Percentiles rank a stretch among this genome's conserved stretches.
Conservation (phyloP, 306 rosid species). For the Trichosanthes cucumerina region DNA sequence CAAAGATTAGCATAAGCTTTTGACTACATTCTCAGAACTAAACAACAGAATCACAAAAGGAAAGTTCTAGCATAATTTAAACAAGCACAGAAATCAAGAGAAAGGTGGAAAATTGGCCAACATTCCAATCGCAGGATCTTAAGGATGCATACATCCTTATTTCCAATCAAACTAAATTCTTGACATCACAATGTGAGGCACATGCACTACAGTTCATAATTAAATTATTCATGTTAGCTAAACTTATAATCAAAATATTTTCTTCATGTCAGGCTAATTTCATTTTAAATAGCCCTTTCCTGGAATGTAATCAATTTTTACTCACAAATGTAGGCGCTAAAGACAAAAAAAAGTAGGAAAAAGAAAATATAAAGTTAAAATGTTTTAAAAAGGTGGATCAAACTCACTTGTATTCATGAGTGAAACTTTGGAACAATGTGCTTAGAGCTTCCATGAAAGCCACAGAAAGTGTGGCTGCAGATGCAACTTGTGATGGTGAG, state of each 20-base stretch:
- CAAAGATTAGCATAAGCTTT: not conserved
- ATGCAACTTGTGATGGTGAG: conserved; percentile 88
- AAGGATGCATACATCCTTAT: not conserved
- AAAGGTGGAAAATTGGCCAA: not conserved
- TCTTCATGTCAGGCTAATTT: not conserved
- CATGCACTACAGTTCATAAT: not conserved
- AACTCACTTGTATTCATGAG: conserved; percentile 82
- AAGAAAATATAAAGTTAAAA: not conserved
- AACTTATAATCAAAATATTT: not conserved
- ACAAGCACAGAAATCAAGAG: not conserved
- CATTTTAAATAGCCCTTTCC: not conserved
- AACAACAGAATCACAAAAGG: not conserved
- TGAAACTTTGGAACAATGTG: conserved; percentile 74
- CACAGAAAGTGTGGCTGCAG: conserved; percentile 86
- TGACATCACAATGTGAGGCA: not conserved
- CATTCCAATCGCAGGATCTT: not conserved
- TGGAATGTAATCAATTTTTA: not conserved
- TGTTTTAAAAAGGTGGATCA: not conserved
- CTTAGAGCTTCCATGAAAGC: conserved; percentile 99
- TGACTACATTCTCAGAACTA: not conserved
- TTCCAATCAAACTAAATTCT: not conserved
- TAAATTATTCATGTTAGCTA: not conserved
- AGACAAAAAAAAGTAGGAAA: not conserved
- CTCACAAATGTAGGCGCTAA: not conserved
- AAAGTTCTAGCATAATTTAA: not conserved